These are phyloP conservation scores for Leishmania mexicana DNA, from an alignment of 208 protist species.

Conservation along the genomic window DNA sequence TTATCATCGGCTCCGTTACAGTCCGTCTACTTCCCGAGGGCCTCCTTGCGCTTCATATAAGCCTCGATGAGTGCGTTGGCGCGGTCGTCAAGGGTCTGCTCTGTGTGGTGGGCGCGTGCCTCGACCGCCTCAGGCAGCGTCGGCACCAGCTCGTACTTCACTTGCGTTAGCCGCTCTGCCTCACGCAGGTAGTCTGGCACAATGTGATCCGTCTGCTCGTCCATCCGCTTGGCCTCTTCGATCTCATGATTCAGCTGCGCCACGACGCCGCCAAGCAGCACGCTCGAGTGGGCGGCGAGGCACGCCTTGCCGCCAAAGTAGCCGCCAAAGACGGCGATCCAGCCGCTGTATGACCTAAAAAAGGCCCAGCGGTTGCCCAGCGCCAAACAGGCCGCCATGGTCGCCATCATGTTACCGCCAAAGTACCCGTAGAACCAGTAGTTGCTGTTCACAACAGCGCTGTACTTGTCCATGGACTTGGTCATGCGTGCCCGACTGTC, in stretches of 20 bases:
- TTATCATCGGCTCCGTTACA: background rate
- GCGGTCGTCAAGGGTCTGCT: constrained; percentile 51
- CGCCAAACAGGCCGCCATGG: constrained; percentile 68
- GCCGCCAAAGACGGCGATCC: constrained; percentile 71
- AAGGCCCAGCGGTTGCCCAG: constrained; percentile 70
- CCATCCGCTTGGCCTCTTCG: constrained; percentile 63
- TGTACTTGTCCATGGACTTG: constrained; percentile 59
- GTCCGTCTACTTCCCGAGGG: constrained; percentile 30
- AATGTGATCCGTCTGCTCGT: constrained; percentile 62
- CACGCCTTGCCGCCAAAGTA: constrained; percentile 83
- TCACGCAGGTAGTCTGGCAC: constrained; percentile 73
- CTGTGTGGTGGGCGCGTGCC: constrained; percentile 18
- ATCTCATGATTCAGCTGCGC: constrained; percentile 68
- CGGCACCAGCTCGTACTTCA: constrained; percentile 76
- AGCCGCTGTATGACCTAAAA: constrained; percentile 73
- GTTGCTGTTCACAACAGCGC: constrained; percentile 66
- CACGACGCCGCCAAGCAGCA: constrained; percentile 54
- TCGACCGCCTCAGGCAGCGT: constrained; percentile 41
- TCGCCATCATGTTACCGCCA: constrained; percentile 62
- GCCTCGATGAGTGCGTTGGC: constrained; percentile 62
- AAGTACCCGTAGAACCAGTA: constrained; percentile 91
- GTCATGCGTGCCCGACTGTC: constrained; percentile 59
- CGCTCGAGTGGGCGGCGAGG: constrained; percentile 55
- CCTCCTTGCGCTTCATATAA: constrained; percentile 61
- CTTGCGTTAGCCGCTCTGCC: constrained; percentile 47